A percentile compares a stretch with the other conserved stretches of the same genome.
Evolutionary conservation across 73 alveolate species (phyloP).

Genomic region (Stentor roeselii): DNA sequence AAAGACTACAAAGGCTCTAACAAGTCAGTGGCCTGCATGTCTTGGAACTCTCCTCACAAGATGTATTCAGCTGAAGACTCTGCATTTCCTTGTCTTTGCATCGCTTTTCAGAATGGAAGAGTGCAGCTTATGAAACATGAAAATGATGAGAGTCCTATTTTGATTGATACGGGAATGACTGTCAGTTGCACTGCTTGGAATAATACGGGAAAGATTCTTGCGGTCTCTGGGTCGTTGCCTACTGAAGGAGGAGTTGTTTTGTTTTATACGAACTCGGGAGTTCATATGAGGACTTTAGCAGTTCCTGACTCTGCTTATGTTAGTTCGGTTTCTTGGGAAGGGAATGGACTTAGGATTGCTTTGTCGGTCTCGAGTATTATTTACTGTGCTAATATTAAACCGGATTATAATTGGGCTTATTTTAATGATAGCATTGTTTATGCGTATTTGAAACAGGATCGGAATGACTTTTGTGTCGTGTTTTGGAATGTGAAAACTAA

Average conservation of each 20-base stretch:
- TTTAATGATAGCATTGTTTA: slow-evolving; percentile 95
- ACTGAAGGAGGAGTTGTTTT: slow-evolving; percentile 82
- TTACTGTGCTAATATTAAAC: slow-evolving; percentile 92
- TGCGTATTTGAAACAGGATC: slow-evolving; percentile 92
- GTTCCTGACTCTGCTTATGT: slow-evolving; percentile 72
- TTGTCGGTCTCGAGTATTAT: slow-evolving; percentile 95
- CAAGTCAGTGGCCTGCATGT: slow-evolving; percentile 65
- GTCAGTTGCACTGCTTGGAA: slow-evolving; percentile 66
- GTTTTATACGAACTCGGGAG: slow-evolving; percentile 85
- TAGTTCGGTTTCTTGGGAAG: slow-evolving; percentile 88
- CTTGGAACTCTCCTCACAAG: slow-evolving; percentile 59
- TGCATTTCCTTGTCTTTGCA: slow-evolving; percentile 48
- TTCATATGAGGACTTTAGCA: slow-evolving; percentile 79
- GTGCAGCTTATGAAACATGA: slow-evolving; percentile 91
- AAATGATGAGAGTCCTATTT: slow-evolving; percentile 75
- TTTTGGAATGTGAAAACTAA: slow-evolving; percentile 94
- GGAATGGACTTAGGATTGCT: slow-evolving; percentile 87
- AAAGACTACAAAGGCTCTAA: slow-evolving; percentile 53
- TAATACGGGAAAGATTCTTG: slow-evolving; percentile 73
- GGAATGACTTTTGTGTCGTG: slow-evolving; percentile 92
- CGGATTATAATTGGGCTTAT: slow-evolving; percentile 94
- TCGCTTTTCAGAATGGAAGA: slow-evolving; percentile 88
- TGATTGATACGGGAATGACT: slow-evolving; percentile 79
- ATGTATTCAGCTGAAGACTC: background rate
- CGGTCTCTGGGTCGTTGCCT: slow-evolving; percentile 72